phyloP scores from a whole-genome alignment of 1,139 yeast genomes.

The Suhomyces guaymorum region DNA sequence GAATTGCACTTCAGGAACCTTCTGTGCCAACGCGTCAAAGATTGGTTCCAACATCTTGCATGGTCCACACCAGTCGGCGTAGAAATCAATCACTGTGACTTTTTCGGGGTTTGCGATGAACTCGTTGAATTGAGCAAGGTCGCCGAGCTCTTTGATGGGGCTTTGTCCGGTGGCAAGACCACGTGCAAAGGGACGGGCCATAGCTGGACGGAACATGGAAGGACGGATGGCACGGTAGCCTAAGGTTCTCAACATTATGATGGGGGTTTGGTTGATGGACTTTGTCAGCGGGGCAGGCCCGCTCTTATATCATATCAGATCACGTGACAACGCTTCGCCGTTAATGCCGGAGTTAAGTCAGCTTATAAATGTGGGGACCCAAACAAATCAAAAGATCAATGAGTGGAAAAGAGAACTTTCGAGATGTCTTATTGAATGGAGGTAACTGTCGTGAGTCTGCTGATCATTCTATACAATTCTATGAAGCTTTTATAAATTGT shows the following conservation, averaged over 20 bases:
- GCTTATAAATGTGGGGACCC: too few species aligned
- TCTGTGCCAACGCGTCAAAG: conserved; percentile 35
- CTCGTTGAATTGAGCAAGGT: conserved; percentile 22
- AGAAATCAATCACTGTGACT: conserved; percentile 41
- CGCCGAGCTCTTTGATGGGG: conserved; percentile 13
- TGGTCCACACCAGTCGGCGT: conserved; percentile 52
- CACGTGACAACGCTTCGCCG: too few species aligned
- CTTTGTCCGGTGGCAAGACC: conserved; percentile 1
- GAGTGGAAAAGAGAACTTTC: too few species aligned
- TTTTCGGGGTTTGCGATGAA: conserved; percentile 26
- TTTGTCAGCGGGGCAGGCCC: neutral
- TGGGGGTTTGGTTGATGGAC: neutral
- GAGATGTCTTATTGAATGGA: too few species aligned
- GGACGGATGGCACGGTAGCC: conserved; percentile 2
- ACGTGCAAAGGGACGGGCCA: neutral
- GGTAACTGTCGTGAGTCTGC: too few species aligned
- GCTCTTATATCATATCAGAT: too few species aligned
- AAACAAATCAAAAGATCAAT: too few species aligned
- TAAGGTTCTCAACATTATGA: conserved; percentile 4
- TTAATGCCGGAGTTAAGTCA: too few species aligned
- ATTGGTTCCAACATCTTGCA: conserved; percentile 47
- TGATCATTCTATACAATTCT: too few species aligned
- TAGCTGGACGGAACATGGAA: neutral
- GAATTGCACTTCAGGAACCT: conserved; percentile 41
- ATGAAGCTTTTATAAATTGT: too few species aligned